Conservation (phyloP, 148 eudicot species). For the Silene uniflora region DNA sequence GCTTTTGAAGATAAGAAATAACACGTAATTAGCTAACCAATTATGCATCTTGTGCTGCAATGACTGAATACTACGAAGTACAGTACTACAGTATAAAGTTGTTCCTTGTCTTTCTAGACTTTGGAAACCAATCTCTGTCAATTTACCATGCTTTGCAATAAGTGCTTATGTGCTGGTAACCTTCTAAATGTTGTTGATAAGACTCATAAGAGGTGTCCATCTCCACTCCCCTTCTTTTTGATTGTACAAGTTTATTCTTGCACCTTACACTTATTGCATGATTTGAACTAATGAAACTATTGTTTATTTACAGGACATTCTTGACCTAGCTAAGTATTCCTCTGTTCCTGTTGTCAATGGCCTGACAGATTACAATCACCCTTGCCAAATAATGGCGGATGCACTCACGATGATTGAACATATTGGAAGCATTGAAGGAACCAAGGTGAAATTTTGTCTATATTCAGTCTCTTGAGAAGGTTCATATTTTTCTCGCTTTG, state of each 20-base stretch:
- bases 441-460: constrained; percentile 50
- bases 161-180: not conserved
- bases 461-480: not conserved
- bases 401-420: constrained; percentile 94
- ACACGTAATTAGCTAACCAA: too few relatives aligned
- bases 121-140: not conserved
- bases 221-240: not conserved
- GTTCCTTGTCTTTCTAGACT: not conserved
- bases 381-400: constrained; percentile 98
- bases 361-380: constrained; percentile 92
- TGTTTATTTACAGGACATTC: constrained; percentile 61
- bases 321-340: constrained; percentile 82
- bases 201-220: not conserved
- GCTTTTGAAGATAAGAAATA: not conserved
- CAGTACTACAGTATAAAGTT: not conserved
- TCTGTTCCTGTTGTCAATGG: constrained; percentile 87
- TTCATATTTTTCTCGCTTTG: not conserved
- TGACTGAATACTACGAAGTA: not conserved
- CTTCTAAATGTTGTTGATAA: not conserved
- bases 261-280: not conserved
- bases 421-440: constrained; percentile 81
- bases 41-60: not conserved
- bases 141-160: not conserved
- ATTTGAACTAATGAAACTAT: not conserved
- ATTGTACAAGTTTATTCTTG: constrained; percentile 1